Evolutionary conservation across 345 rosid genomes (phyloP).

Genomic region (Populus davidiana): DNA sequence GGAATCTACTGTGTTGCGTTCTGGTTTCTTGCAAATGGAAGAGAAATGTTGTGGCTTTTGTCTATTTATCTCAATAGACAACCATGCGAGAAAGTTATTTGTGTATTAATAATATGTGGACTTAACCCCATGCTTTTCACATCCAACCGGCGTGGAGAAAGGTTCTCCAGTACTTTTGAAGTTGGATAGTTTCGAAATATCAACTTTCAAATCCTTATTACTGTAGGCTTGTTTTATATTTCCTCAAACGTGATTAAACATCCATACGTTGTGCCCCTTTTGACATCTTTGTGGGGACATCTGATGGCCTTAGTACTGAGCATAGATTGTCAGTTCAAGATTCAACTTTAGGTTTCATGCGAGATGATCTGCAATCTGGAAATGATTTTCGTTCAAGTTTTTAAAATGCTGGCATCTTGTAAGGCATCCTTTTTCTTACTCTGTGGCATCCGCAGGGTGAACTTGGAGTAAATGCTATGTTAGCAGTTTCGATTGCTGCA

Average conservation of each 20-base stretch:
- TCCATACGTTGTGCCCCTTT: not conserved
- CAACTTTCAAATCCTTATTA: not conserved
- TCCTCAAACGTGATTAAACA: not conserved
- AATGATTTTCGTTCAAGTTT: not conserved
- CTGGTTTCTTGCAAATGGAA: not conserved
- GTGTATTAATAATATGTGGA: not conserved
- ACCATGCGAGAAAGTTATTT: not conserved
- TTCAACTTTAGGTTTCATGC: not conserved
- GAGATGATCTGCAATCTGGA: not conserved
- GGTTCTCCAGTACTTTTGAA: not conserved
- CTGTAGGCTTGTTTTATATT: not conserved
- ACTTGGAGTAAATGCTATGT: conserved; percentile 89
- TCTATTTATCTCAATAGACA: not conserved
- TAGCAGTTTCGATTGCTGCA: conserved; percentile 97
- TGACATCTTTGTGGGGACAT: not conserved
- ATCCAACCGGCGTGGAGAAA: not conserved
- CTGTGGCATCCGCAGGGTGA: conserved; percentile 49
- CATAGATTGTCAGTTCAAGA: not conserved
- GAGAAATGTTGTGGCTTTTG: not conserved
- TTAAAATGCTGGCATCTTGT: not conserved
- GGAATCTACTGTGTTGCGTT: not conserved
- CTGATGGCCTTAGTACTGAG: not conserved
- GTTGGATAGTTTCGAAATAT: not conserved
- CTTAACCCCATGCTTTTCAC: not conserved
- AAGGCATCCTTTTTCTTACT: conserved; percentile 5